Evolutionary conservation across 1,284 basidiomycete species (phyloP).

Genomic region (Fomitopsis palustris): DNA sequence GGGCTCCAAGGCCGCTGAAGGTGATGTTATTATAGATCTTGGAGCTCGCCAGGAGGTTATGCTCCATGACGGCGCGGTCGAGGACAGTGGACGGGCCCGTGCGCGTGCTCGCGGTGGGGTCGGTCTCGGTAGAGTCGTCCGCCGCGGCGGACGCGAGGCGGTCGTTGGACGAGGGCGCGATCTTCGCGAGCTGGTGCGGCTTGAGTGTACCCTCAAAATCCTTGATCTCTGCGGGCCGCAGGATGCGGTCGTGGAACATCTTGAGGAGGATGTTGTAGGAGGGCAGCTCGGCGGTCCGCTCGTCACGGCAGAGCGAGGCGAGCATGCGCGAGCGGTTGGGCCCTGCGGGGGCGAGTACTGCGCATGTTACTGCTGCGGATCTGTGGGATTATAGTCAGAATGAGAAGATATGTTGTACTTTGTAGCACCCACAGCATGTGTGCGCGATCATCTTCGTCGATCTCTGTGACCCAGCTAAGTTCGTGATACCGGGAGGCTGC

Average conservation of each 20-base stretch:
- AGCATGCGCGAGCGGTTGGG: slow-evolving; percentile 92
- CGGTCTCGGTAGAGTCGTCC: slow-evolving; percentile 46
- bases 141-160: slow-evolving; percentile 62
- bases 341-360: slow-evolving; percentile 95
- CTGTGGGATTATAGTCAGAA: slow-evolving; percentile 37
- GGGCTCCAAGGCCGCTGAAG: slow-evolving; percentile 81
- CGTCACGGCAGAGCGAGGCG: slow-evolving; percentile 91
- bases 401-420: background rate
- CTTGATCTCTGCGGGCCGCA: slow-evolving; percentile 84
- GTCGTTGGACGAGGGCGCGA: slow-evolving; percentile 79
- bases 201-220: slow-evolving; percentile 87
- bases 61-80: slow-evolving; percentile 96
- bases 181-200: slow-evolving; percentile 89
- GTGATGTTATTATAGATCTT: slow-evolving; percentile 96
- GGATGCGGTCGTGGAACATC: slow-evolving; percentile 97
- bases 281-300: slow-evolving; percentile 76
- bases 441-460: slow-evolving; percentile 87
- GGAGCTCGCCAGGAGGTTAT: slow-evolving; percentile 94
- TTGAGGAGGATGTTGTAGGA: slow-evolving; percentile 91
- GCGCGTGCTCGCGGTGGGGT: slow-evolving; percentile 61
- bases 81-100: slow-evolving; percentile 93
- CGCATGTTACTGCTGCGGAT: slow-evolving; percentile 89
- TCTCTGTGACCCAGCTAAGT: slow-evolving; percentile 81
- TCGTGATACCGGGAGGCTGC: slow-evolving; percentile 96
- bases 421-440: slow-evolving; percentile 70